Base-by-base conservation (phyloP, 2,329 filamentous ascomycete genomes). In the Penicillium hesseltinei region DNA sequence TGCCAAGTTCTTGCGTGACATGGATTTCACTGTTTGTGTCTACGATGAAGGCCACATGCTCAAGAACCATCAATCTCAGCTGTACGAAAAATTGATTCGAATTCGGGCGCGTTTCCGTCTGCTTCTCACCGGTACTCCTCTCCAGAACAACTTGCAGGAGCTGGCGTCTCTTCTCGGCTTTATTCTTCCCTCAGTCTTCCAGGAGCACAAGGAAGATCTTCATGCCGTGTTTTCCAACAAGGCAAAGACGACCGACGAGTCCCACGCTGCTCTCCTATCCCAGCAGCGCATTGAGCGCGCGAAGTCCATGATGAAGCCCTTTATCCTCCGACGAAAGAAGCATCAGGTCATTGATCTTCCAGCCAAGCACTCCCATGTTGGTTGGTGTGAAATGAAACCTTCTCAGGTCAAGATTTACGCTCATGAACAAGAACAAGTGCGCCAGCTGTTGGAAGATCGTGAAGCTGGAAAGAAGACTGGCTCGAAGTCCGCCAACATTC, bases 111-210 rank as follows among this genome's bases (percentile, higher is more conserved):
- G 85, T n/a, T 97, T 94, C 82, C 87, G 92, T 60, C 83, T 99
- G 50, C 81, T 99, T 4, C 83, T 99, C 27, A 91, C 88, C 29
- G 94, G 94, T 42, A 99, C 94, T 0, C 94, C 94, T 0, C 82
- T 99, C 13, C 94, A 99, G 68, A 99, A 99, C 77, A 97, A 97
- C 71, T 80, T 99, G 21, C 88, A 93, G 70, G 94, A 99, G 76
- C 85, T 99, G 68, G 88, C 92, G 40, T 90, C 92, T 2, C 84
- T 99, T 15, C 83, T 99, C 13, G 91, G 88, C n/a, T 97, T 99
- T 71, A 92, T 99, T 68, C 88, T 97, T 74, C 94, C 94, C 0
- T 78, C 84, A 8, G 83, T 97, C 36, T 99, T 99, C 72, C 80
- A 84, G 10, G 84, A 88, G 36, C 86, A 88, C 62, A 86, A 89